phyloP scores from a whole-genome alignment of 2,329 filamentous ascomycete genomes.

The Pseudopyricularia cyperi region DNA sequence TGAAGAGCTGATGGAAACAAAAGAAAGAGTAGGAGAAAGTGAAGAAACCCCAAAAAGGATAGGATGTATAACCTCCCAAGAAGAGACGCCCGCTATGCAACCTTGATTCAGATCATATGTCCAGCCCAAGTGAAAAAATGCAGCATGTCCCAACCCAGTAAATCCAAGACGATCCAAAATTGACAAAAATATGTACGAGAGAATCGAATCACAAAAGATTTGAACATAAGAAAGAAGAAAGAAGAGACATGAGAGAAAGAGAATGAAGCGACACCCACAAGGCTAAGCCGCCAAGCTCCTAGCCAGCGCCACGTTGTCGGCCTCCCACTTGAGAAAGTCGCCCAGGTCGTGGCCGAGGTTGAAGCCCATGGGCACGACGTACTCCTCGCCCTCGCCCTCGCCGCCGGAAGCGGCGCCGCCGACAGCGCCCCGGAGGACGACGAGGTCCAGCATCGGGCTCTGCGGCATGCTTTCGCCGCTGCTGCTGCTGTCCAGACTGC shows the following conservation, averaged over 20 bases:
- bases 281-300: too few relatives aligned
- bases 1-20: not conserved
- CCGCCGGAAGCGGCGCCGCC: too few relatives aligned
- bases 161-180: not conserved
- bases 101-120: too few relatives aligned
- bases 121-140: too few relatives aligned
- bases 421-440: conserved; percentile 24
- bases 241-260: not conserved
- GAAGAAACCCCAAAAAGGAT: not conserved
- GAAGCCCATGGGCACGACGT: conserved; percentile 43
- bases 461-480: conserved; percentile 32
- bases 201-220: not conserved
- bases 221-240: too few relatives aligned
- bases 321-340: conserved; percentile 45
- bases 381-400: conserved; percentile 20
- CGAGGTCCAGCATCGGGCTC: conserved; percentile 36
- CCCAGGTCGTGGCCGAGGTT: conserved; percentile 46
- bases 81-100: not conserved
- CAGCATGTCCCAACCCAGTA: not conserved
- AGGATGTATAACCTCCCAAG: not conserved
- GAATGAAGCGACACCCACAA: too few relatives aligned
- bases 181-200: not conserved
- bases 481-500: conserved; percentile 30
- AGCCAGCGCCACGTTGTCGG: conserved; percentile 29
- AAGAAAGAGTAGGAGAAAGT: not conserved